Evolutionary conservation across 148 eudicot genomes (phyloP).

Genomic region (Cornus suecica): DNA sequence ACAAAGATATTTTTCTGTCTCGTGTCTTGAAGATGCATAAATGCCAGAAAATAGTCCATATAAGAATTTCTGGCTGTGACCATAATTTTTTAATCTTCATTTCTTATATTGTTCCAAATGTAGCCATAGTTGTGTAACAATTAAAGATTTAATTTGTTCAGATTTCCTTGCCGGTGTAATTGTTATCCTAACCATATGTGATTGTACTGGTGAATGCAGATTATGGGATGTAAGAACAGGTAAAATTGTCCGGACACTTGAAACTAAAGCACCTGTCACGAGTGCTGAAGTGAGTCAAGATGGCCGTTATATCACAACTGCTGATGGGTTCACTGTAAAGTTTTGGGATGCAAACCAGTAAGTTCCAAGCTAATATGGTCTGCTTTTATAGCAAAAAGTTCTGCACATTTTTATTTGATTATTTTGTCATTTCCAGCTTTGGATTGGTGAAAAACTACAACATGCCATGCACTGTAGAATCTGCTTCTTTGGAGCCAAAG

Average conservation of each 20-base stretch:
- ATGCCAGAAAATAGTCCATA: too few species aligned
- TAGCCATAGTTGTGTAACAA: too few species aligned
- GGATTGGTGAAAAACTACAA: conserved; percentile 81
- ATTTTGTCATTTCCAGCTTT: conserved; percentile 44
- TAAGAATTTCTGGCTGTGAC: too few species aligned
- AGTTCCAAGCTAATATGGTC: conserved; percentile 9
- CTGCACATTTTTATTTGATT: neutral
- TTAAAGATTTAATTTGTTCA: too few species aligned
- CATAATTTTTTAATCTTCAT: too few species aligned
- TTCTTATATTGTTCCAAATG: too few species aligned
- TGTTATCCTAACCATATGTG: neutral
- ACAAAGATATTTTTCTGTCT: too few species aligned
- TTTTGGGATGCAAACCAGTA: conserved; percentile 94
- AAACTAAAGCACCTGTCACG: conserved; percentile 74
- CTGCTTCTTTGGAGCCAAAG: conserved; percentile 82
- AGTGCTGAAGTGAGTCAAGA: conserved; percentile 89
- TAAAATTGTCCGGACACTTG: conserved; percentile 65
- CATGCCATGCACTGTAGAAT: conserved; percentile 76
- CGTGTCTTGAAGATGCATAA: too few species aligned
- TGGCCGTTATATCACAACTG: conserved; percentile 82
- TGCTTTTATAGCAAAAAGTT: neutral
- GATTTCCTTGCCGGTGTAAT: neutral
- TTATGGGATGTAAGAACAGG: conserved; percentile 89
- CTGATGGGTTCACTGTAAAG: conserved; percentile 76
- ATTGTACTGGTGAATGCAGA: conserved; percentile 23